Conservation (phyloP, 2,329 filamentous ascomycete species). For the Penicillium sp. region DNA sequence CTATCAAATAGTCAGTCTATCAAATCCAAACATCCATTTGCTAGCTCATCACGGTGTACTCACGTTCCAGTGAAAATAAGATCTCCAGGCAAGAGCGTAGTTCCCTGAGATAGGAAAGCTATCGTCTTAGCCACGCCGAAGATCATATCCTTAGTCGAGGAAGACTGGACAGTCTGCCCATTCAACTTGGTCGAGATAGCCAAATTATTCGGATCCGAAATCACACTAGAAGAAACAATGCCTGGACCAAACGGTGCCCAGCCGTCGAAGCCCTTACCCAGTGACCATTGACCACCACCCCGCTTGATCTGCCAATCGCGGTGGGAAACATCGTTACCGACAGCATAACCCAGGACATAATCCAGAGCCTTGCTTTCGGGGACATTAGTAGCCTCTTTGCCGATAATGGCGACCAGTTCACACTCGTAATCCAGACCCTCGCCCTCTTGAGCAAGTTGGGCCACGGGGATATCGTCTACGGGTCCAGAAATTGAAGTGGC, state of each 20-base stretch:
- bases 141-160: slow-evolving; percentile 51
- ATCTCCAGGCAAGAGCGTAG: slow-evolving; percentile 43
- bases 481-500: slow-evolving; percentile 65
- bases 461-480: slow-evolving; percentile 65
- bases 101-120: slow-evolving; percentile 48
- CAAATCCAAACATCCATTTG: slow-evolving; percentile 1
- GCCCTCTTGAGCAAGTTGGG: slow-evolving; percentile 63
- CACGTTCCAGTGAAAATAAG: slow-evolving; percentile 48
- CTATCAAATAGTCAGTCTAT: slow-evolving; percentile 56
- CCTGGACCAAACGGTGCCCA: slow-evolving; percentile 74
- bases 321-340: slow-evolving; percentile 79
- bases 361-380: slow-evolving; percentile 65
- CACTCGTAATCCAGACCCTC: slow-evolving; percentile 76
- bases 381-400: slow-evolving; percentile 65
- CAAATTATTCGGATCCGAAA: slow-evolving; percentile 43
- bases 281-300: slow-evolving; percentile 68
- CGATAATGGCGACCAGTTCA: slow-evolving; percentile 73
- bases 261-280: slow-evolving; percentile 73
- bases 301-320: slow-evolving; percentile 72
- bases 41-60: slow-evolving; percentile 23
- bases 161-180: slow-evolving; percentile 50
- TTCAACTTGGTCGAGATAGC: slow-evolving; percentile 51
- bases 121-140: slow-evolving; percentile 51
- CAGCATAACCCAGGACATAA: slow-evolving; percentile 71
- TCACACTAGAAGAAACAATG: slow-evolving; percentile 60